Conservation (phyloP, 345 rosid genomes). For the Garcia nutans region DNA sequence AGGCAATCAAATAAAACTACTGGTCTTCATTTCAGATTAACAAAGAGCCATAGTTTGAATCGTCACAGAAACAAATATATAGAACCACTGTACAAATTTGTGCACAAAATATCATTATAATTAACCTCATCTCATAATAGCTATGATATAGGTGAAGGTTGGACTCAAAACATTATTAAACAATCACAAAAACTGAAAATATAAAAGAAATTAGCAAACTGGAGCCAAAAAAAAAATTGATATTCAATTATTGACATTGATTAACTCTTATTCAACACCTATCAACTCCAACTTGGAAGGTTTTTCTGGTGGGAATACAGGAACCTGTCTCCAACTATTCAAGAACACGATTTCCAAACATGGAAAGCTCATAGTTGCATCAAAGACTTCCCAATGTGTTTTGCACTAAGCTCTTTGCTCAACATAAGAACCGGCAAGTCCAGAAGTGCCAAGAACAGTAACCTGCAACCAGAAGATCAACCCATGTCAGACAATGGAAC, state of each 20-base stretch:
- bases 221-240: background rate
- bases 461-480: conserved; percentile 45
- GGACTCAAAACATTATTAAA: background rate
- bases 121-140: background rate
- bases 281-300: background rate
- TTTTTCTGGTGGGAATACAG: conserved; percentile 11
- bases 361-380: background rate
- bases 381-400: background rate
- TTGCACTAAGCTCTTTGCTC: conserved; percentile 59
- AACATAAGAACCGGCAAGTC: conserved; percentile 85
- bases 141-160: background rate
- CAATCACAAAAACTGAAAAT: background rate
- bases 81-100: too few species aligned
- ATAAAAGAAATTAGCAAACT: background rate
- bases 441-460: conserved; percentile 86
- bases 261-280: conserved; percentile 15
- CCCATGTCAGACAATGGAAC: background rate
- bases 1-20: background rate
- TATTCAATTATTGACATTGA: background rate
- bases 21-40: background rate
- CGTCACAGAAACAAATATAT: background rate
- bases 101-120: background rate
- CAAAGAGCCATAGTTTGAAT: background rate
- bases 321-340: conserved; percentile 15
- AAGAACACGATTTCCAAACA: conserved; percentile 10